A percentile compares a stretch with the other conserved stretches of the same genome.
Conservation (phyloP, 2,329 filamentous ascomycete species). For the Cercospora citrullina region DNA sequence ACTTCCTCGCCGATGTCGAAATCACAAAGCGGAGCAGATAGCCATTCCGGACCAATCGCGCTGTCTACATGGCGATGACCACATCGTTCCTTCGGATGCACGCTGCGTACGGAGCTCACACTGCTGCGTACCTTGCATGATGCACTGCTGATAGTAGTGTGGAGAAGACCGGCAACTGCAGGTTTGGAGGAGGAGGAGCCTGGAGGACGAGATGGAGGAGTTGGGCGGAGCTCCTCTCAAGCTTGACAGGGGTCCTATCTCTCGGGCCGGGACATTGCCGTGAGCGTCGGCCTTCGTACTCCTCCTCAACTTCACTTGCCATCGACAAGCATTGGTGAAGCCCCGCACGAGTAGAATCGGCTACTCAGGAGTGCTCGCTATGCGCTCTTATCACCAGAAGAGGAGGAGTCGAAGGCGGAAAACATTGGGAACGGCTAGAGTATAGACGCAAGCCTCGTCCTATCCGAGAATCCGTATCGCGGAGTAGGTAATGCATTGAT, state of each 20-base stretch:
- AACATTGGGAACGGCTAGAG: not conserved
- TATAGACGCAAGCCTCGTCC: not conserved
- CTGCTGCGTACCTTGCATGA: not conserved
- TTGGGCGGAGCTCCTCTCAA: not conserved
- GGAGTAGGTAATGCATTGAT: not conserved
- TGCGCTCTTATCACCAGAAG: not conserved
- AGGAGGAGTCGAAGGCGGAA: not conserved
- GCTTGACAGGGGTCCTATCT: not conserved
- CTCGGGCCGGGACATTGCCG: not conserved
- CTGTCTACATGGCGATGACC: not conserved
- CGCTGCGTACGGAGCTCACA: not conserved
- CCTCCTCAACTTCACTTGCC: not conserved
- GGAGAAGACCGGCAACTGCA: not conserved
- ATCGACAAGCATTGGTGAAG: not conserved
- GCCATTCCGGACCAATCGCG: not conserved
- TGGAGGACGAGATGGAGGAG: not conserved
- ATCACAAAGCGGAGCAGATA: not conserved
- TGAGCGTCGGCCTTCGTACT: not conserved
- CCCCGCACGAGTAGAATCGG: not conserved
- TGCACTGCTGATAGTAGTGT: not conserved
- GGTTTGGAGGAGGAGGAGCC: not conserved
- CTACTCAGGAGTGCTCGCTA: not conserved
- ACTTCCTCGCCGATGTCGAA: not conserved
- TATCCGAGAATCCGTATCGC: not conserved
- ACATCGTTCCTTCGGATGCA: not conserved